Evolutionary conservation across 257 asterid species (phyloP), one percentile per base, ranked within the genome.

Genomic region (Plantago major): DNA sequence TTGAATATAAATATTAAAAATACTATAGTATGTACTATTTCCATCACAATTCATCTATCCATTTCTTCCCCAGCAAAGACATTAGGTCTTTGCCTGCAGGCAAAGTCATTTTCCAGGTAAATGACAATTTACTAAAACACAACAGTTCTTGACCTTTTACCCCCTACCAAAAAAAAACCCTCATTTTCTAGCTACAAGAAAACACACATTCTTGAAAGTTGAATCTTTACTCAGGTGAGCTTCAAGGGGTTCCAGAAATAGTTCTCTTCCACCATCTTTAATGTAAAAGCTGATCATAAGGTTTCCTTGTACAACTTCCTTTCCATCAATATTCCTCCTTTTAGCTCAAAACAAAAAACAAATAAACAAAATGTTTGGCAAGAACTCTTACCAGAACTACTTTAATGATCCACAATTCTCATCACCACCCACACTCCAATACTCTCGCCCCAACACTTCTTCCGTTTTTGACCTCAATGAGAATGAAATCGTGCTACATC

Each of bases 301-400:
- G 26, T 22, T 22, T 37, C 6, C 40, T 33, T 33, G 3, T 22
- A 22, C 26, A 22, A 22, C 6, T 33, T 33, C 40, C 3, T 2
- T 63, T 44, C 17, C 19, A 6, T 45, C 37, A 7, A 14, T 42
- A 19, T 51, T 46, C 14, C 46, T 33, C 8, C 40, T 33, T 33
- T 33, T 46, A 19, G 60, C 51, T n/a, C 55, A 17, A 50, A 4
- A n/a, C 33, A 40, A 4, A 48, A 50, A 15, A 4, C 42, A 45
- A 15, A 22, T 11, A n/a, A 42, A 12, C 12, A 52, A 69, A 45
- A 88, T 85, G 95, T 68, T 71, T 58, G 67, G 56, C 69, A 73
- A 67, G 68, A 83, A 77, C 78, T 53, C 77, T 4, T 72, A 72
- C 72, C 71, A 83, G n/a, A 65, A 59, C 42, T 33, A 33, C 63